Conservation (phyloP, 129 eudicot species). For the Scalesia atractyloides region DNA sequence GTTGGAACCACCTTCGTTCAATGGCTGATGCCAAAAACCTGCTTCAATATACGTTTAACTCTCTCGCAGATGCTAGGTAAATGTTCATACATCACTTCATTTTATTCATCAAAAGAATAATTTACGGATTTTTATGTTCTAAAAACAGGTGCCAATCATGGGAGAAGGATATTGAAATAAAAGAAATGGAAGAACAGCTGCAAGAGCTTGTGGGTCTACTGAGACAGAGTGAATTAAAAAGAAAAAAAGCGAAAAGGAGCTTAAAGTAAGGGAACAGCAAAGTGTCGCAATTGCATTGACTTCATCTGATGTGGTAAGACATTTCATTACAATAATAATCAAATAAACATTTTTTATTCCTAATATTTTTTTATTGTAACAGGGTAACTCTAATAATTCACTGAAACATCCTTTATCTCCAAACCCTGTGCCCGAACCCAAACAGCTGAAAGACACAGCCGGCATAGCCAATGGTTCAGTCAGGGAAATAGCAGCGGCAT, state of each 20-base stretch:
- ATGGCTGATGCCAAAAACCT: slow-evolving; percentile 96
- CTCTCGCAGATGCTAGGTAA: slow-evolving; percentile 81
- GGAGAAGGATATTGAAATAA: slow-evolving; percentile 79
- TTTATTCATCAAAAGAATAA: background rate
- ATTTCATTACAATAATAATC: background rate
- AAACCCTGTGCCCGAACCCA: slow-evolving; percentile 79
- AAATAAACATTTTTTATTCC: background rate
- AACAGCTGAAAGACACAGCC: slow-evolving; percentile 90
- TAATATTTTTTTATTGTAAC: slow-evolving; percentile 12
- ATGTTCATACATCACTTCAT: background rate
- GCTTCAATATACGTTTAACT: slow-evolving; percentile 86
- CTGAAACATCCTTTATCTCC: slow-evolving; percentile 85
- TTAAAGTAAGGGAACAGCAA: slow-evolving; percentile 77
- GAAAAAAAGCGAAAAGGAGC: slow-evolving; percentile 95
- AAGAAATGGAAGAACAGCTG: slow-evolving; percentile 97
- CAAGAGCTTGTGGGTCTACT: slow-evolving; percentile 86
- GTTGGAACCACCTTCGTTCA: slow-evolving; percentile 61
- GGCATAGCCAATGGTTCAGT: slow-evolving; percentile 88
- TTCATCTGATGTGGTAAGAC: slow-evolving; percentile 59
- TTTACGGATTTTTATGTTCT: background rate
- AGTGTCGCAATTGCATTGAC: slow-evolving; percentile 63
- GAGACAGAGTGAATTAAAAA: slow-evolving; percentile 84
- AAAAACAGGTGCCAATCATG: slow-evolving; percentile 77
- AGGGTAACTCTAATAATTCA: slow-evolving; percentile 65
- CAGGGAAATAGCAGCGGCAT: slow-evolving; percentile 76